A percentile compares a stretch with the other conserved stretches of the same genome.
Evolutionary conservation across 257 asterid species (phyloP).

Genomic region (Nicotiana obtusifolia): DNA sequence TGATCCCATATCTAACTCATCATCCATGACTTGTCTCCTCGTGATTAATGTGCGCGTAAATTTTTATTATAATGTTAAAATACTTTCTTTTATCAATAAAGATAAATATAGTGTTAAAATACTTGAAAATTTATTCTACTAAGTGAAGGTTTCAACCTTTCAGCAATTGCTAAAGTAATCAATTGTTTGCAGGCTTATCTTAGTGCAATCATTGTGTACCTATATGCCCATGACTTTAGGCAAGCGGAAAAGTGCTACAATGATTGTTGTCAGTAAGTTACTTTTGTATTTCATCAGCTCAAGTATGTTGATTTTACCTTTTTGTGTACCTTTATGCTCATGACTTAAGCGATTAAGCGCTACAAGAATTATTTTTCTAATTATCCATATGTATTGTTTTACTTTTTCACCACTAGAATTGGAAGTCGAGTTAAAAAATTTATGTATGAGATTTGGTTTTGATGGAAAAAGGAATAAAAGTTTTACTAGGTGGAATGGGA

Average conservation of each 20-base stretch:
- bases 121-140: not conserved
- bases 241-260: conserved; percentile 95
- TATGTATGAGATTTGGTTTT: not conserved
- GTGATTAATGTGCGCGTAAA: not conserved
- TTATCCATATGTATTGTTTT: not conserved
- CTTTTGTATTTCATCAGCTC: not conserved
- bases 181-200: conserved; percentile 80
- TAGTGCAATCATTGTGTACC: conserved; percentile 90
- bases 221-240: conserved; percentile 83
- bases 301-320: not conserved
- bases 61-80: not conserved
- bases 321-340: not conserved
- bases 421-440: not conserved
- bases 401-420: not conserved
- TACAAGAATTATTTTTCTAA: not conserved
- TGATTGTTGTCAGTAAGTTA: conserved; percentile 95
- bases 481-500: too few relatives aligned
- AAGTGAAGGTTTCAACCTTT: not conserved
- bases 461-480: too few relatives aligned
- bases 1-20: not conserved
- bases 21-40: not conserved
- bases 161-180: not conserved
- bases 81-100: not conserved
- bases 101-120: not conserved
- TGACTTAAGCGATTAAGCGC: not conserved